A percentile compares a stretch with the other conserved stretches of the same genome.
phyloP scores from a whole-genome alignment of 1,139 yeast species.

The Ogataea hybrid region DNA sequence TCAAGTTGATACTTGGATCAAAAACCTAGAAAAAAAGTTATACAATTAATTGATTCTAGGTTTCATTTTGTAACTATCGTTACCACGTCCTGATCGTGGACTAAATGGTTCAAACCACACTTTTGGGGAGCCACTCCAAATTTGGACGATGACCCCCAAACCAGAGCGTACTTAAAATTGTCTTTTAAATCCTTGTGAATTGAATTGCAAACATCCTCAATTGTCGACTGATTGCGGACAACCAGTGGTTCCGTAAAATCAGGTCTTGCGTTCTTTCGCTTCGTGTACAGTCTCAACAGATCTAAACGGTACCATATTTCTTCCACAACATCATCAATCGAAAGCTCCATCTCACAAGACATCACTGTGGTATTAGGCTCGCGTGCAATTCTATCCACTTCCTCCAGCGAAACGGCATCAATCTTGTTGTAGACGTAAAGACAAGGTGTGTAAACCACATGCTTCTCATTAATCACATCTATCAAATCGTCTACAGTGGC shows the following conservation, averaged over 20 bases:
- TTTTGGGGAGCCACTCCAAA: slow-evolving; percentile 84
- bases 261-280: slow-evolving; percentile 78
- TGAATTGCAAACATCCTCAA: slow-evolving; percentile 87
- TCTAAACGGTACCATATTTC: slow-evolving; percentile 91
- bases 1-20: no score
- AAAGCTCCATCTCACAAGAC: slow-evolving; percentile 86
- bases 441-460: slow-evolving; percentile 86
- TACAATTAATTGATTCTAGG: no score
- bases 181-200: slow-evolving; percentile 91
- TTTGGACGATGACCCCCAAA: slow-evolving; percentile 95
- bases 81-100: slow-evolving; percentile 93
- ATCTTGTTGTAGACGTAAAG: slow-evolving; percentile 92
- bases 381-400: slow-evolving; percentile 87
- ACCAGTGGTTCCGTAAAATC: slow-evolving; percentile 89
- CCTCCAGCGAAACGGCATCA: slow-evolving; percentile 94
- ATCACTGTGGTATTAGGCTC: slow-evolving; percentile 91
- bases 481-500: slow-evolving; percentile 93
- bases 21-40: no score
- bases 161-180: slow-evolving; percentile 89
- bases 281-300: slow-evolving; percentile 79
- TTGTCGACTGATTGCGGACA: slow-evolving; percentile 72
- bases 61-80: slow-evolving; percentile 75
- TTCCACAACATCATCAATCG: slow-evolving; percentile 82
- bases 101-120: slow-evolving; percentile 81
- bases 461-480: slow-evolving; percentile 84